Conservation (phyloP, 192 early-diverging fungal genomes). For the Gonapodya prolifera region DNA sequence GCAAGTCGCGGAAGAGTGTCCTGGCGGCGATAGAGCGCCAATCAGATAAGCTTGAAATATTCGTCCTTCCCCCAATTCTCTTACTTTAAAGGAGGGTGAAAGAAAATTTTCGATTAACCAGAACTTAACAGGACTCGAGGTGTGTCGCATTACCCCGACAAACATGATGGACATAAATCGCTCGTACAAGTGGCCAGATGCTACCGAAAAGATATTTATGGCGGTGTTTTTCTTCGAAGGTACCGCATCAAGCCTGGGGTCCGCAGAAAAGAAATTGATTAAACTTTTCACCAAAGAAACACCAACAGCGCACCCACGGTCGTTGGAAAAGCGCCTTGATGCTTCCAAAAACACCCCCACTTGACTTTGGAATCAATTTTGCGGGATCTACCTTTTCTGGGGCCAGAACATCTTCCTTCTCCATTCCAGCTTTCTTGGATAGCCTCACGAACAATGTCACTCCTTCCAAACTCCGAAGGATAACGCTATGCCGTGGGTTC, state of each 20-base stretch:
- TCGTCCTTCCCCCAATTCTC: too few species aligned
- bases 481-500: conserved; percentile 34
- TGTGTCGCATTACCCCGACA: conserved; percentile 74
- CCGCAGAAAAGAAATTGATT: neutral
- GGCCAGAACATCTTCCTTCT: conserved; percentile 56
- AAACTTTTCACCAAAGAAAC: neutral
- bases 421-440: conserved; percentile 67
- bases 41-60: too few species aligned
- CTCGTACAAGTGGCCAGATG: conserved; percentile 96
- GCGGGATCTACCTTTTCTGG: conserved; percentile 9
- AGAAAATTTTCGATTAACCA: conserved; percentile 98
- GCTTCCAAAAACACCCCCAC: neutral
- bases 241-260: neutral
- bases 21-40: too few species aligned
- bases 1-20: conserved; percentile 84
- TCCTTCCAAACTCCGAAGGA: conserved; percentile 71
- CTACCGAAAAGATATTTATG: conserved; percentile 96
- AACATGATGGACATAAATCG: conserved; percentile 98
- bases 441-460: conserved; percentile 68
- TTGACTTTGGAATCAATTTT: conserved; percentile 14
- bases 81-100: conserved; percentile 86
- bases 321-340: neutral
- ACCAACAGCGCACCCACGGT: neutral
- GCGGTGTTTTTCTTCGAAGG: conserved; percentile 17
- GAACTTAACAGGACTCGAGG: conserved; percentile 85